These are phyloP conservation scores for Gillenia trifoliata DNA, from an alignment of 306 rosid species.

Conservation along the genomic window DNA sequence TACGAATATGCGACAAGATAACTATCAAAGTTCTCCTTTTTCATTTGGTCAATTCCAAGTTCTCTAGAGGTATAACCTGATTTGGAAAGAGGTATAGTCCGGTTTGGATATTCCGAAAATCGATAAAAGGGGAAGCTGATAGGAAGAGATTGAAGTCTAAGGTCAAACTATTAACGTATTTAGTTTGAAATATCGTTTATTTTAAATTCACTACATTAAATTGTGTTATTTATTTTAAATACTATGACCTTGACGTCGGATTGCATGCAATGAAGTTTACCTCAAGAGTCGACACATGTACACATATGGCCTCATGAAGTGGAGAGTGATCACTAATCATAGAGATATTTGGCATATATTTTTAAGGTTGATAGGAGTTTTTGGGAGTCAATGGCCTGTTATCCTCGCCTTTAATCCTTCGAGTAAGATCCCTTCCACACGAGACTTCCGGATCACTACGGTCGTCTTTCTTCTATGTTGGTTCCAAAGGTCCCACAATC, in stretches of 20 bases:
- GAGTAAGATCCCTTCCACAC: not conserved
- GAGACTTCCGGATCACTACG: not conserved
- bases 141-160: too few relatives aligned
- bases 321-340: not conserved
- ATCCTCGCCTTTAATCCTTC: not conserved
- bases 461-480: not conserved
- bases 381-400: not conserved
- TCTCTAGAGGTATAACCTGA: too few relatives aligned
- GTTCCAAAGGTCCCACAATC: too few relatives aligned
- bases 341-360: not conserved
- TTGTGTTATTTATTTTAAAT: too few relatives aligned
- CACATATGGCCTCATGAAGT: not conserved
- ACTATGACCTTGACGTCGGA: too few relatives aligned
- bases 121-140: not conserved
- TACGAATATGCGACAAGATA: too few relatives aligned
- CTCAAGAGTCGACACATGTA: not conserved
- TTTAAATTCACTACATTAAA: too few relatives aligned
- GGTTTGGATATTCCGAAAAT: conserved; percentile 24
- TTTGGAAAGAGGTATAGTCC: conserved; percentile 20
- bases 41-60: too few relatives aligned
- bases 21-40: too few relatives aligned
- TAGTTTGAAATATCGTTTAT: too few relatives aligned
- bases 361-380: not conserved
- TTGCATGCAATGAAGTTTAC: not conserved
- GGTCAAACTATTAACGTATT: too few relatives aligned